Base-by-base conservation (phyloP, 129 eudicot species). In the Centaurea solstitialis region DNA sequence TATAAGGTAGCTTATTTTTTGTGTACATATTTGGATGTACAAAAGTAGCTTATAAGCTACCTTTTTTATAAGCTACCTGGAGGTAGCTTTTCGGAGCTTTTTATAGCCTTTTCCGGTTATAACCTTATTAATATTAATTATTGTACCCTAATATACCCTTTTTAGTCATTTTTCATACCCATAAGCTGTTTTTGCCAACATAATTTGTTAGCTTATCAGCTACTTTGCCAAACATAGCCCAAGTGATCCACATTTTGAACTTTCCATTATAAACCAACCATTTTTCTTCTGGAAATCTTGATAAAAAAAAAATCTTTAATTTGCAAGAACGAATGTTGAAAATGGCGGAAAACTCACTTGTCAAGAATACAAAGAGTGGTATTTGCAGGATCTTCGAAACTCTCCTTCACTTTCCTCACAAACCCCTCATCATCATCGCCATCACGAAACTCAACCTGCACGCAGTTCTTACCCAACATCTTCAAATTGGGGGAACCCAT, bases 401-500 rank as follows among this genome's bases (percentile, higher is more conserved):
- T 76, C 72, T 85, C 93, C 80, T 86, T 47, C 26, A 89, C 90
- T 68, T 79, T 87, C 77, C 88, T 89, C 39, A 88, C 85, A 87
- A 95, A 95, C 11, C 76, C 94, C 18, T 89, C 92, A 71, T 91
- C 92, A 71, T 91, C 97, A 73, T 87, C 88, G 15, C 78, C 92
- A 65, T 92, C 94, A 57, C 61, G 68, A 87, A 76, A 95, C 70
- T 80, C 84, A 66, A 93, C 93, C 86, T 88, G 94, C 72, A 83
- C 81, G 30, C 71, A 89, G 70, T 78, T 85, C 91, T 95, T 95
- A 50, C 68, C 76, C 68, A 90, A 85, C 3, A 92, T 65, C 79
- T 80, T 92, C 92, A 95, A 85, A 88, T 82, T 91, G 24, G 99
- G 99, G 28, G 99, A 91, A 80, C 77, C 77, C 81, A 93, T 23